Evolutionary conservation across 2,329 filamentous ascomycete genomes (phyloP).

Genomic region (Cercospora beticola): DNA sequence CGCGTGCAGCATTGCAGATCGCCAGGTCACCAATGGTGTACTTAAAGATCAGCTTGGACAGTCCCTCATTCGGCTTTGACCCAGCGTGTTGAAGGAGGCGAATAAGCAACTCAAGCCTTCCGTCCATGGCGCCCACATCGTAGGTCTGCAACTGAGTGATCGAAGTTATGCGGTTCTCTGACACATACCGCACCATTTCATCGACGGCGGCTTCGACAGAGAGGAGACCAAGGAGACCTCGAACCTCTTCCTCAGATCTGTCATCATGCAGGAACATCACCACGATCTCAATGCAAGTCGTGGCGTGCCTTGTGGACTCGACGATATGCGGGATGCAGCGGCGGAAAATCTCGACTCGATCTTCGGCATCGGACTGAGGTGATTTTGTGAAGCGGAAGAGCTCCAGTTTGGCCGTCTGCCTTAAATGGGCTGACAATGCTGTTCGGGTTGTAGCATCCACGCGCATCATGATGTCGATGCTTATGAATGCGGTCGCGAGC

Average conservation of each 20-base stretch:
- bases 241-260: conserved; percentile 17
- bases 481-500: conserved; percentile 29
- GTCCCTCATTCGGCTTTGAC: conserved; percentile 7
- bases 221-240: conserved; percentile 26
- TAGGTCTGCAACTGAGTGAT: background rate
- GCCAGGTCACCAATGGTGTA: conserved; percentile 25
- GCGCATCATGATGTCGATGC: conserved; percentile 31
- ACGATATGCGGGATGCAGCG: conserved; percentile 28
- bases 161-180: conserved; percentile 11
- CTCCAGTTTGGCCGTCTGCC: conserved; percentile 24
- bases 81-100: conserved; percentile 34
- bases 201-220: conserved; percentile 35
- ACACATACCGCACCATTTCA: conserved; percentile 42
- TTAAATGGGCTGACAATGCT: conserved; percentile 18
- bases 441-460: conserved; percentile 14
- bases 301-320: conserved; percentile 22
- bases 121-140: conserved; percentile 11
- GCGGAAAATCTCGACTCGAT: conserved; percentile 28
- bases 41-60: conserved; percentile 18
- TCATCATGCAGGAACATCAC: conserved; percentile 22
- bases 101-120: conserved; percentile 59
- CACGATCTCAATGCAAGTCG: conserved; percentile 30
- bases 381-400: conserved; percentile 22
- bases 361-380: conserved; percentile 13
- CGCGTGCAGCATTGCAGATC: conserved; percentile 24